phyloP scores from a whole-genome alignment of 768 basidiomycete species.

The Tylopilus rubrobrunneus region DNA sequence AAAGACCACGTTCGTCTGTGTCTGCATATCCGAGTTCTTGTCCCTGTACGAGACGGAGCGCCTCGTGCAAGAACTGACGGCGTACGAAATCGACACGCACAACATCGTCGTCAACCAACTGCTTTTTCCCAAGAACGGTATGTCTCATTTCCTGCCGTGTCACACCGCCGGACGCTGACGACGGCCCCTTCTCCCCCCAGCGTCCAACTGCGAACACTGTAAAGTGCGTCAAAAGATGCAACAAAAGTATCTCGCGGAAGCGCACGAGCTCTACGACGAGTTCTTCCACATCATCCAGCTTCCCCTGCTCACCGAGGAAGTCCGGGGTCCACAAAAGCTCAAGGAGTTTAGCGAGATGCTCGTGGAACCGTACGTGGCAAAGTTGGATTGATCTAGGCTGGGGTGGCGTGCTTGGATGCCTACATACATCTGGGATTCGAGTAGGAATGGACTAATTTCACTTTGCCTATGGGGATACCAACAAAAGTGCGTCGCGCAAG shows the following conservation, averaged over 20 bases:
- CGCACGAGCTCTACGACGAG: conserved; percentile 95
- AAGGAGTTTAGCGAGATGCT: conserved; percentile 92
- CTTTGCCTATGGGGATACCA: conserved; percentile 10
- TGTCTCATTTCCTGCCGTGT: conserved; percentile 23
- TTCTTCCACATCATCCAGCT: conserved; percentile 97
- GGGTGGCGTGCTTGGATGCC: background rate
- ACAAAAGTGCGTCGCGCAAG: background rate
- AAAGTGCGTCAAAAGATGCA: conserved; percentile 94
- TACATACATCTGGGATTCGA: background rate
- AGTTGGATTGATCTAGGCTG: conserved; percentile 17
- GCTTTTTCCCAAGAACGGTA: conserved; percentile 87
- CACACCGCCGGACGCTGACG: background rate
- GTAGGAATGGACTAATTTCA: conserved; percentile 8
- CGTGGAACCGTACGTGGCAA: conserved; percentile 70
- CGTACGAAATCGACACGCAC: conserved; percentile 95
- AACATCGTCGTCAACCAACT: conserved; percentile 99
- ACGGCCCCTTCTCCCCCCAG: conserved; percentile 34
- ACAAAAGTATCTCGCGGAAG: conserved; percentile 94
- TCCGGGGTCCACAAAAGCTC: conserved; percentile 91
- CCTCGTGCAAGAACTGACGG: conserved; percentile 91
- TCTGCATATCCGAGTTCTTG: conserved; percentile 97
- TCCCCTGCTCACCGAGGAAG: conserved; percentile 94
- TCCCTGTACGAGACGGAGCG: conserved; percentile 99
- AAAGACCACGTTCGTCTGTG: conserved; percentile 98
- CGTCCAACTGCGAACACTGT: conserved; percentile 94